Evolutionary conservation across 164 flowering plant genomes (phyloP).

Genomic region (Malania oleifera): DNA sequence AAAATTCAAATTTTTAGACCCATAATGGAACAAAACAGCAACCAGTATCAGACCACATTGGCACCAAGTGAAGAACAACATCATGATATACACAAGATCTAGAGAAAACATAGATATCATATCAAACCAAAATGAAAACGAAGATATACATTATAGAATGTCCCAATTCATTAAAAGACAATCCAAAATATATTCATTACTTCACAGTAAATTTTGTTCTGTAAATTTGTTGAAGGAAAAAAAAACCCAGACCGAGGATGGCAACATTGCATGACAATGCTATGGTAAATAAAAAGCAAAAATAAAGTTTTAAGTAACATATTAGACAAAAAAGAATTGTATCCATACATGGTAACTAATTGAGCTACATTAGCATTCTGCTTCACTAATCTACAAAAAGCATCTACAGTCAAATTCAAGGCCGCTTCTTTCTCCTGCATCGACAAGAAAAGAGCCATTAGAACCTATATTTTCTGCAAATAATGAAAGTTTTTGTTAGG

Average conservation of each 20-base stretch:
- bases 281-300: not conserved
- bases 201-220: too few species aligned
- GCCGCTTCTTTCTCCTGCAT: constrained; percentile 98
- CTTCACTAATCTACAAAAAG: constrained; percentile 94
- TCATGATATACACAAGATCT: too few species aligned
- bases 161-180: too few species aligned
- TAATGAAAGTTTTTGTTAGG: not conserved
- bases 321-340: constrained; percentile 4
- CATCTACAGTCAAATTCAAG: constrained; percentile 82
- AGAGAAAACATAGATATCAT: too few species aligned
- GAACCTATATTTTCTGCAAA: not conserved
- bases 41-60: too few species aligned
- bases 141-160: too few species aligned
- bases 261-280: not conserved
- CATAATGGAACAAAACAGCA: too few species aligned
- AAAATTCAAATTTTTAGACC: too few species aligned
- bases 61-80: too few species aligned
- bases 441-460: constrained; percentile 19
- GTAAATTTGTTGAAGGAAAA: too few species aligned
- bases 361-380: constrained; percentile 82
- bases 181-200: too few species aligned
- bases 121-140: too few species aligned
- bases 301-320: not conserved
- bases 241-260: not conserved
- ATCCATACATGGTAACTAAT: constrained; percentile 71